phyloP scores from a whole-genome alignment of 768 basidiomycete species.

The Russula earlei region DNA sequence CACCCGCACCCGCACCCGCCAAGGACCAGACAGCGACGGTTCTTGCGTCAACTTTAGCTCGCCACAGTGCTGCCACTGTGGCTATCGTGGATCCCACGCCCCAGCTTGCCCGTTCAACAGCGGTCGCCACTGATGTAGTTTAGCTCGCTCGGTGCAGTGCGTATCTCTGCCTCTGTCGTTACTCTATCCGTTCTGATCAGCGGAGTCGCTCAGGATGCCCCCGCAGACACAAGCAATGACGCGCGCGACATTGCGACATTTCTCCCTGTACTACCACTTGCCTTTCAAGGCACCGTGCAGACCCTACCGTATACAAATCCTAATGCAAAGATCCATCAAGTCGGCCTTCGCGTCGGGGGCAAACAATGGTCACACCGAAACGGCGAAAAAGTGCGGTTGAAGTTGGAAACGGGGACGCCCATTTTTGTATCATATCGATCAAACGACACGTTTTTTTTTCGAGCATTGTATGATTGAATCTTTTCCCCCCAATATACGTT shows the following conservation, averaged over 20 bases:
- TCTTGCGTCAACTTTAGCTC: slow-evolving; percentile 39
- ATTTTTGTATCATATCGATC: slow-evolving; percentile 14
- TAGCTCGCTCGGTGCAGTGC: not conserved
- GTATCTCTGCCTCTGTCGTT: not conserved
- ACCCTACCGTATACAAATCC: slow-evolving; percentile 10
- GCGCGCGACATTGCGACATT: slow-evolving; percentile 14
- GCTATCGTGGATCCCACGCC: slow-evolving; percentile 46
- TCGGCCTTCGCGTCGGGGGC: not conserved
- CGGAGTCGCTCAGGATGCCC: not conserved
- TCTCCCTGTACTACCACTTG: slow-evolving; percentile 18
- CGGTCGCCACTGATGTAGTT: slow-evolving; percentile 26
- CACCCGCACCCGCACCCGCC: slow-evolving; percentile 11
- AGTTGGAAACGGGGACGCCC: not conserved
- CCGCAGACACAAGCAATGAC: not conserved
- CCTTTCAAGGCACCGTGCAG: not conserved
- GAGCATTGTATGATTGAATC: not conserved
- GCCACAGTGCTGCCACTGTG: slow-evolving; percentile 66
- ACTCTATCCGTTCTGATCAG: not conserved
- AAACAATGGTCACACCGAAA: not conserved
- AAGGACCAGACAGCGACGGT: slow-evolving; percentile 22
- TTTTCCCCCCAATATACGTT: not conserved
- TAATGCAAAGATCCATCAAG: slow-evolving; percentile 5
- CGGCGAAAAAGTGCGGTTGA: not conserved
- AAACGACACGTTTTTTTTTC: slow-evolving; percentile 3
- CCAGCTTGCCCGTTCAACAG: slow-evolving; percentile 49